Evolutionary conservation across 2,329 filamentous ascomycete genomes (phyloP).

Genomic region (Karstenula rhodostoma): DNA sequence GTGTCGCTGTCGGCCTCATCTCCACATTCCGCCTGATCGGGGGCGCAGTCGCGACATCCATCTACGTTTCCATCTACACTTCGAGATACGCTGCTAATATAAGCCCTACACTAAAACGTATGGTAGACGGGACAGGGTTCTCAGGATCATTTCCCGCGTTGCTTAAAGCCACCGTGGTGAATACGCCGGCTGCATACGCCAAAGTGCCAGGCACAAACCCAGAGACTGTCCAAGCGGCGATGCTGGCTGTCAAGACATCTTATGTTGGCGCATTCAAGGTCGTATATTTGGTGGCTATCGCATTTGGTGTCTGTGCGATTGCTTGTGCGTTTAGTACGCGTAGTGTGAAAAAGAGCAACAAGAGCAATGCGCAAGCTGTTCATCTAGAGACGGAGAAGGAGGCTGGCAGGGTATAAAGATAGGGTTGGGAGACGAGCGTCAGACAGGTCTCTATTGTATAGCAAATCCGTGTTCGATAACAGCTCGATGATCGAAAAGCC

Average conservation of each 20-base stretch:
- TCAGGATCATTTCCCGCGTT: slow-evolving; percentile 21
- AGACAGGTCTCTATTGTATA: background rate
- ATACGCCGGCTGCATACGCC: slow-evolving; percentile 45
- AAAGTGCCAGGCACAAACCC: slow-evolving; percentile 39
- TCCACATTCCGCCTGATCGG: slow-evolving; percentile 50
- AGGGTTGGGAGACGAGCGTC: background rate
- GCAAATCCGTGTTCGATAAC: background rate
- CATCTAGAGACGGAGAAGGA: slow-evolving; percentile 26
- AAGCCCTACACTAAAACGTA: slow-evolving; percentile 13
- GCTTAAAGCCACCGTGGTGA: slow-evolving; percentile 40
- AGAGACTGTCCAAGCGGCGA: slow-evolving; percentile 32
- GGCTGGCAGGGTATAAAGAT: background rate
- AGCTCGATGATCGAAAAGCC: too few species aligned
- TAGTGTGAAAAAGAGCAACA: slow-evolving; percentile 42
- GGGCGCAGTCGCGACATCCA: slow-evolving; percentile 50
- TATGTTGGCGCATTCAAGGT: slow-evolving; percentile 49
- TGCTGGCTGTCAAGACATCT: slow-evolving; percentile 39
- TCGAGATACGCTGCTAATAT: slow-evolving; percentile 33
- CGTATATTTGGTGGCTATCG: slow-evolving; percentile 49
- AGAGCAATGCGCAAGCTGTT: slow-evolving; percentile 32
- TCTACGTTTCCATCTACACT: slow-evolving; percentile 49
- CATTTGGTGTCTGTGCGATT: slow-evolving; percentile 45
- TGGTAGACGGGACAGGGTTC: slow-evolving; percentile 14
- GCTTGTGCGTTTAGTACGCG: slow-evolving; percentile 40
- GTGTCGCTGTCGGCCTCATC: slow-evolving; percentile 49